Evolutionary conservation across 1,284 basidiomycete genomes (phyloP).

Genomic region (Pterulicium gracile): DNA sequence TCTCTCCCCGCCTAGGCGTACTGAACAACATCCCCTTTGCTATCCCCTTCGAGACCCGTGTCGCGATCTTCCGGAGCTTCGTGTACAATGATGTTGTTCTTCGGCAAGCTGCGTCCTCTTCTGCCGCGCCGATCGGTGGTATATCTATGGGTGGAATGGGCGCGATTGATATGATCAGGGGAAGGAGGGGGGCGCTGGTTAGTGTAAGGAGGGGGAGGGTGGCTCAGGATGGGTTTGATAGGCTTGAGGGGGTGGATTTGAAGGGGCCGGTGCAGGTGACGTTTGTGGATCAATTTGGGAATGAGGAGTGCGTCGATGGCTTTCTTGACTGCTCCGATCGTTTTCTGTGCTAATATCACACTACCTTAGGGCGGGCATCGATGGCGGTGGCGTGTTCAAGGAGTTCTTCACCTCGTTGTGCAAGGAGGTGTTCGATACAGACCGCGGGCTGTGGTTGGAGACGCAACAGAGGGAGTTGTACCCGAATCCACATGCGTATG

Average conservation of each 20-base stretch:
- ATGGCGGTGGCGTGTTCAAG: constrained; percentile 97
- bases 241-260: constrained; percentile 65
- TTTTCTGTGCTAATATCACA: constrained; percentile 9
- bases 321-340: constrained; percentile 6
- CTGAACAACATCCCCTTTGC: constrained; percentile 96
- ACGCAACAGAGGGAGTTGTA: constrained; percentile 91
- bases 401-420: constrained; percentile 90
- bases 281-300: constrained; percentile 86
- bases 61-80: constrained; percentile 84
- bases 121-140: too few species aligned
- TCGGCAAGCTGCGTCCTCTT: constrained; percentile 6
- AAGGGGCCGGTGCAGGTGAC: constrained; percentile 78
- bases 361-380: constrained; percentile 84
- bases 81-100: constrained; percentile 47
- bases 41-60: constrained; percentile 86
- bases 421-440: constrained; percentile 91
- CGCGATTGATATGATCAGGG: constrained; percentile 8
- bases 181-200: constrained; percentile 30
- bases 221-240: constrained; percentile 83
- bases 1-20: constrained; percentile 83
- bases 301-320: constrained; percentile 56
- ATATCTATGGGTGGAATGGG: constrained; percentile 7
- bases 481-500: constrained; percentile 86
- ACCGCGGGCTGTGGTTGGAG: constrained; percentile 88
- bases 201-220: constrained; percentile 68